Evolutionary conservation across 2,329 filamentous ascomycete species (phyloP).

Genomic region (Sarocladium oryzae): DNA sequence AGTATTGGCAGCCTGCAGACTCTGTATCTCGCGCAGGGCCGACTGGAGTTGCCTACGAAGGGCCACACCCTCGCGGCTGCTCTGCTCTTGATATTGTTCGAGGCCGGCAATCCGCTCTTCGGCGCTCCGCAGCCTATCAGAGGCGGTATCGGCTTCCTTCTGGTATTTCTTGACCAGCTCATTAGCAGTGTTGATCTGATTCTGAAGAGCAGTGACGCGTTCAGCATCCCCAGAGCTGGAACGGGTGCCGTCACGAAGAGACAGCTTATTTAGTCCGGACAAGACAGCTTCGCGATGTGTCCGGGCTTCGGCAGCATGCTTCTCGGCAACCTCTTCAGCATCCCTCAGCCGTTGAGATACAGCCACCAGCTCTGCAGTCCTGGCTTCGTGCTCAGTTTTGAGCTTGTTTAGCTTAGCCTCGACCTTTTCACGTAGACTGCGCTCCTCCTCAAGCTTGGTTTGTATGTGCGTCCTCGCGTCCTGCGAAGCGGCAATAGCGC

Average conservation of each 20-base stretch:
- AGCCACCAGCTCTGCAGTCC: slow-evolving; percentile 68
- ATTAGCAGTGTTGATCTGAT: slow-evolving; percentile 73
- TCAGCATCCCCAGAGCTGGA: slow-evolving; percentile 48
- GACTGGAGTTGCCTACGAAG: slow-evolving; percentile 86
- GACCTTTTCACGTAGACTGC: slow-evolving; percentile 63
- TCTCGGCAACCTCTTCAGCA: slow-evolving; percentile 81
- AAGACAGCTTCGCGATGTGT: slow-evolving; percentile 80
- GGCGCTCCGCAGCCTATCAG: slow-evolving; percentile 82
- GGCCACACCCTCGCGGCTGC: slow-evolving; percentile 83
- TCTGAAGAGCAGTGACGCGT: slow-evolving; percentile 67
- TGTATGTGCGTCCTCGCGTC: slow-evolving; percentile 74
- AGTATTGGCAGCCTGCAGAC: slow-evolving; percentile 71
- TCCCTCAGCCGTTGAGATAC: slow-evolving; percentile 70
- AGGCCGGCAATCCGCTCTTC: slow-evolving; percentile 91
- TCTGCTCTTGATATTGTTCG: slow-evolving; percentile 95
- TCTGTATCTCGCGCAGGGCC: slow-evolving; percentile 74
- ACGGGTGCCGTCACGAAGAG: slow-evolving; percentile 44
- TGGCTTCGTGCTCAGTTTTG: slow-evolving; percentile 75
- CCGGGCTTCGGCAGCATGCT: slow-evolving; percentile 78
- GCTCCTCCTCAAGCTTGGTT: slow-evolving; percentile 76
- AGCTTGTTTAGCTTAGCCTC: slow-evolving; percentile 73
- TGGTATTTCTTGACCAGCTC: slow-evolving; percentile 81
- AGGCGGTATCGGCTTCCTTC: slow-evolving; percentile 75
- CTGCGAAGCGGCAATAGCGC: slow-evolving; percentile 71
- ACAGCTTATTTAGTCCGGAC: slow-evolving; percentile 71